Evolutionary conservation across 176 grass and related monocot species (phyloP), one percentile per base, ranked within the genome.

Genomic region (Eragrostis curvula): DNA sequence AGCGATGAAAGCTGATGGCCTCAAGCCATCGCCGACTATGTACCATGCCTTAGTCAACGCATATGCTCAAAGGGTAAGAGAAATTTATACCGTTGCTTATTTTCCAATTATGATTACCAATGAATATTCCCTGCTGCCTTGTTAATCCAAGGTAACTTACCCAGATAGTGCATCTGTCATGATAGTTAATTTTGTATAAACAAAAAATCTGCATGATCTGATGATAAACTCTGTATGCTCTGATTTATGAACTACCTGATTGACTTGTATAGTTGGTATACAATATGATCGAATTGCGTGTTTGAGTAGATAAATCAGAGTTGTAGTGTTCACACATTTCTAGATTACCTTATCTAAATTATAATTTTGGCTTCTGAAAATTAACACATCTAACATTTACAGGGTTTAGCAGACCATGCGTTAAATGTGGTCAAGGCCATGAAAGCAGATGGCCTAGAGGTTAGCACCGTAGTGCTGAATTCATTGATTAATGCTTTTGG

Each of bases 31-130:
- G 3, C 73, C 84, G 46, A 95, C 89, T 73, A 98, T 98, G 88
- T 98, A 98, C 69, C 90, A 95, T 89, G 96, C 96, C 49, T 81
- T 98, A 62, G 90, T 98, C 68, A 98, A 98, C 90, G 92, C 92
- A 46, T 98, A 98, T 17, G 92, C 96, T 49, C 92, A 93, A 84
- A 95, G 92, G 87, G 92, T 98, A 87, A 65, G 80, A 45, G 25
- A 41, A 3, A 62, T 39, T 60, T 32, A 75, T 61, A 44, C 5
- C 67, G 20, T 74, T 24, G 28, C 17, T 59, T 86, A 68, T 71
- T 80, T 49, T 40, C 16, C 13, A 12, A 17, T 70, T 83, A 41
- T 66, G 20, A 4, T 47, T 73, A 44, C 20, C 2, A n/a, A 45
- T 52, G 25, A 47, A 27, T 71, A 62, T 64, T 55, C 30, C 11